Base-by-base conservation (phyloP, 1,284 basidiomycete genomes). In the Spongiforma sp. region DNA sequence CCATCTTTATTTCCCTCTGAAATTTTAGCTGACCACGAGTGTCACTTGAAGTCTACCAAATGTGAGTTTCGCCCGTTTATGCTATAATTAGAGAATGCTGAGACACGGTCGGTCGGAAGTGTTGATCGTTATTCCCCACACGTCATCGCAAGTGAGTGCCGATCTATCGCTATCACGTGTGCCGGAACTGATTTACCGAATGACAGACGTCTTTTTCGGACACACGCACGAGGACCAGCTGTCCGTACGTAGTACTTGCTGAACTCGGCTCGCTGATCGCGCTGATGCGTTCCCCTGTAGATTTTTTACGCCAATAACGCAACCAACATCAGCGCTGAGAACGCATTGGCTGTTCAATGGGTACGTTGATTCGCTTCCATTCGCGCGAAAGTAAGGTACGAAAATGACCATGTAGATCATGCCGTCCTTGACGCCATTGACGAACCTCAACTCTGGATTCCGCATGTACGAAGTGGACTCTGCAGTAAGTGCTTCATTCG, bases 161-260 rank as follows among this genome's bases (percentile, higher is more conserved):
- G 14, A 10, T 10, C 5, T 3, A 17, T 33, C 15, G 19, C 10
- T 10, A 24, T 4, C 11, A 48, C 11, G 26, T 56, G 0, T 28
- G 36, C 12, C 50, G 41, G 37, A 15, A 53, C 34, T 59, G 48
- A 63, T 26, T 57, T 61, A 56, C 68, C 14, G 34, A 59, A 50
- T 60, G 32, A 30, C 63, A 89, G 88, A 84, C 66, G 85, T 93
- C 55, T 93, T 93, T 79, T 93, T 83, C 67, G 93, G 92, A 19
- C 93, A 94, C 73, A 91, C 90, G 0, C 93, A 93, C 68, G 91
- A 94, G 75, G 92, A 94, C 73, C 84, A 92, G 70, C 79, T 91
- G 65, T 86, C 85, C 30, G 87, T 89, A 62, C 26, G 72, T 69
- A 32, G 19, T 30, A 21, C n/a, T 30, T 26, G 14, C n/a, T 33